phyloP scores from a whole-genome alignment of 805 yeast species.

The Saccharomycopsis sp. region DNA sequence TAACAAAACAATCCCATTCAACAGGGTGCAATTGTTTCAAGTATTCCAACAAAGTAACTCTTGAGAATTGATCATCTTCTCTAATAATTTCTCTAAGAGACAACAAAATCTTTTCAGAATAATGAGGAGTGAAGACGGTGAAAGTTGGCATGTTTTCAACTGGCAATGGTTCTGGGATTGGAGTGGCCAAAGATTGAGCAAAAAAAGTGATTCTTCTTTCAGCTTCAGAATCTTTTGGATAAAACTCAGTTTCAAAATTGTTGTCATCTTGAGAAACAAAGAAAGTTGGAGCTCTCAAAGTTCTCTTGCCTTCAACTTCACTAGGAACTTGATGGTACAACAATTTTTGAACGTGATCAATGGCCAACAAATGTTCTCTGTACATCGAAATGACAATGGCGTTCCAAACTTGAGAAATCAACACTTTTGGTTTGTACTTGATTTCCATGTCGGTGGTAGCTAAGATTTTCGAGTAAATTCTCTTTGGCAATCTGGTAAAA shows the following conservation, averaged over 20 bases:
- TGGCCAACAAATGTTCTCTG: slow-evolving; percentile 96
- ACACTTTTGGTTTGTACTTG: slow-evolving; percentile 96
- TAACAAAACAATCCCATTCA: slow-evolving; percentile 78
- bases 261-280: slow-evolving; percentile 95
- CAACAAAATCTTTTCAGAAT: slow-evolving; percentile 85
- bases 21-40: slow-evolving; percentile 58
- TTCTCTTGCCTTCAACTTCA: slow-evolving; percentile 96
- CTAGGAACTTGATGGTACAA: slow-evolving; percentile 98
- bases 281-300: slow-evolving; percentile 97
- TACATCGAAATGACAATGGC: slow-evolving; percentile 98
- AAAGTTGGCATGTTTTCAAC: slow-evolving; percentile 99
- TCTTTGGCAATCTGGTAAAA: slow-evolving; percentile 95
- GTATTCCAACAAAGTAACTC: slow-evolving; percentile 70
- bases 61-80: slow-evolving; percentile 89
- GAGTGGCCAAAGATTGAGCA: slow-evolving; percentile 97
- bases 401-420: slow-evolving; percentile 98
- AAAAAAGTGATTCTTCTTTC: slow-evolving; percentile 99
- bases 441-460: slow-evolving; percentile 99
- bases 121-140: slow-evolving; percentile 94
- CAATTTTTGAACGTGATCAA: slow-evolving; percentile 96
- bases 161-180: slow-evolving; percentile 97
- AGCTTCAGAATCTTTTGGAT: slow-evolving; percentile 96
- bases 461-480: slow-evolving; percentile 94
- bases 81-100: slow-evolving; percentile 94
- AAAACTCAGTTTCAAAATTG: slow-evolving; percentile 88